Percentiles rank a stretch among this genome's conserved stretches.
Evolutionary conservation across 805 yeast genomes (phyloP).

Genomic region (Saccharomycopsis lassenensis): DNA sequence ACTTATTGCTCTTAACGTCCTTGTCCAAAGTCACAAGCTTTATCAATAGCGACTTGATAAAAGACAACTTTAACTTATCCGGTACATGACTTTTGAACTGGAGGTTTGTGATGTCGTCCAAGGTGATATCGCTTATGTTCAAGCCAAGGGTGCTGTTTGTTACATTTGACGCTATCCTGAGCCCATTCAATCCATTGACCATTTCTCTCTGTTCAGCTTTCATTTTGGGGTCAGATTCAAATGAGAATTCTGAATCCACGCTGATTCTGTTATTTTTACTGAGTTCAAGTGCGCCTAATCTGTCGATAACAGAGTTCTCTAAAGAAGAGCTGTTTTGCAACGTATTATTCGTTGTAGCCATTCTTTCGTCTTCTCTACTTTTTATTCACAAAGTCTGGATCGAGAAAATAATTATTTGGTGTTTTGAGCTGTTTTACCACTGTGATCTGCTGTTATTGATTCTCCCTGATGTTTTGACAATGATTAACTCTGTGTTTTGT

Average conservation of each 20-base stretch:
- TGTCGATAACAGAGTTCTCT: too few species aligned
- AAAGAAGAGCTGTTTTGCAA: too few species aligned
- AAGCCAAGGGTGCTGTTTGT: background rate
- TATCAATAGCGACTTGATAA: slow-evolving; percentile 15
- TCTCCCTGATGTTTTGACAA: too few species aligned
- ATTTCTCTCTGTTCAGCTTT: too few species aligned
- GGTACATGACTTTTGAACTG: slow-evolving; percentile 9
- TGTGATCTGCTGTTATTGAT: too few species aligned
- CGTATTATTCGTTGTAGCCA: too few species aligned
- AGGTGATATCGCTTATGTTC: slow-evolving; percentile 9
- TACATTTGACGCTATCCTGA: background rate
- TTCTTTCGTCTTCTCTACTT: too few species aligned
- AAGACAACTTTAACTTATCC: slow-evolving; percentile 12
- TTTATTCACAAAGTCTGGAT: too few species aligned
- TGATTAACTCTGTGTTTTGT: too few species aligned
- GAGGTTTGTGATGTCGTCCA: slow-evolving; percentile 11
- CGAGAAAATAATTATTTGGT: too few species aligned
- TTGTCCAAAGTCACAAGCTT: slow-evolving; percentile 9
- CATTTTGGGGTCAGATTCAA: slow-evolving; percentile 15
- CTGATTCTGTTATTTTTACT: slow-evolving; percentile 13
- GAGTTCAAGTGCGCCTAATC: too few species aligned
- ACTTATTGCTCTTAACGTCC: background rate
- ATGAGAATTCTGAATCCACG: slow-evolving; percentile 15
- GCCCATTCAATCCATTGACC: slow-evolving; percentile 2
- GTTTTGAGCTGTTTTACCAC: too few species aligned